Percentiles rank a stretch among this genome's conserved stretches.
Conservation (phyloP, 257 asterid species). For the Solanum bulbocastanum region DNA sequence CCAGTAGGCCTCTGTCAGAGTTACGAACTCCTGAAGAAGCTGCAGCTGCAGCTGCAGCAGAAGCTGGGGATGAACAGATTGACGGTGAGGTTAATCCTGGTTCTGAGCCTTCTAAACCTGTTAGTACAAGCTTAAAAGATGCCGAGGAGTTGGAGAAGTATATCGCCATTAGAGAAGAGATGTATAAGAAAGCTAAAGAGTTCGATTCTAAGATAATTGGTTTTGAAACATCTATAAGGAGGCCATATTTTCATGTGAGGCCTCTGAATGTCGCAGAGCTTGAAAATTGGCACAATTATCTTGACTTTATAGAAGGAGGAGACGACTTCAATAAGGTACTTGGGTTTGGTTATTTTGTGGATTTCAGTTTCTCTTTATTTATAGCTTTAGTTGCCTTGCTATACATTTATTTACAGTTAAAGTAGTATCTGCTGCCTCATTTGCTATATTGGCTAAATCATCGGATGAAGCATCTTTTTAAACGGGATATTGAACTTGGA, state of each 20-base stretch:
- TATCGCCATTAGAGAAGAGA: constrained; percentile 83
- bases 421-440: constrained; percentile 88
- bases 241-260: constrained; percentile 98
- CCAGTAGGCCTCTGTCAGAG: constrained; percentile 80
- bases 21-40: constrained; percentile 76
- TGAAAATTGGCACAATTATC: constrained; percentile 95
- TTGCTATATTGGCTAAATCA: constrained; percentile 90
- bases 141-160: constrained; percentile 98
- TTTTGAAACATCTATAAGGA: constrained; percentile 86
- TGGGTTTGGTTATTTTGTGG: constrained; percentile 17
- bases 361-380: constrained; percentile 25
- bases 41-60: constrained; percentile 47
- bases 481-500: constrained; percentile 97
- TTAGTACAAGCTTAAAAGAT: constrained; percentile 66
- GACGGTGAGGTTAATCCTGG: constrained; percentile 61
- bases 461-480: constrained; percentile 92
- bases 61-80: constrained; percentile 36
- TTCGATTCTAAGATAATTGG: constrained; percentile 82
- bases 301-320: constrained; percentile 78
- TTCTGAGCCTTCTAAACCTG: constrained; percentile 48
- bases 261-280: constrained; percentile 86
- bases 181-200: constrained; percentile 85
- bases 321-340: constrained; percentile 89
- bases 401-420: constrained; percentile 86
- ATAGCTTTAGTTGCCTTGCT: constrained; percentile 86